phyloP scores from a whole-genome alignment of 805 yeast genomes.

The Kazachstania africana region DNA sequence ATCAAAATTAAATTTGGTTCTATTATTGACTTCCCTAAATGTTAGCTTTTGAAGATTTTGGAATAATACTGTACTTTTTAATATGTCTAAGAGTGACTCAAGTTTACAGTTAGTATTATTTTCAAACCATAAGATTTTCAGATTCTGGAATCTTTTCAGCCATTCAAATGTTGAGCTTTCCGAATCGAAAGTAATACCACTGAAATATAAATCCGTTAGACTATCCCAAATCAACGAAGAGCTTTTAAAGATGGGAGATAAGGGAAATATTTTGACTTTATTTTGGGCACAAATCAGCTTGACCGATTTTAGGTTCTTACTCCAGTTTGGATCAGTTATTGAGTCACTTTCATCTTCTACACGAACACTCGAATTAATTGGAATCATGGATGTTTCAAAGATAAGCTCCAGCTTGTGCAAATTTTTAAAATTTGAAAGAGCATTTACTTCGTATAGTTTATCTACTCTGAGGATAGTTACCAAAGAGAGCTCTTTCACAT shows the following conservation, averaged over 20 bases:
- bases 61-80: constrained; percentile 10
- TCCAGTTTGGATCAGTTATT: constrained; percentile 6
- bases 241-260: constrained; percentile 5
- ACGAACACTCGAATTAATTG: constrained; percentile 2
- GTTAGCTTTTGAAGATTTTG: constrained; percentile 13
- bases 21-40: constrained; percentile 16
- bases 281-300: constrained; percentile 14
- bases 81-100: constrained; percentile 8
- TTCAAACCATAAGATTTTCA: constrained; percentile 23
- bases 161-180: constrained; percentile 9
- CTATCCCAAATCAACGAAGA: constrained; percentile 1
- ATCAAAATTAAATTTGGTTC: neutral
- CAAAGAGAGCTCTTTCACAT: constrained; percentile 11
- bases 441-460: constrained; percentile 10
- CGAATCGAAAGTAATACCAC: constrained; percentile 11
- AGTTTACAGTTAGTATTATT: constrained; percentile 15
- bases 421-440: constrained; percentile 9
- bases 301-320: constrained; percentile 10
- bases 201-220: constrained; percentile 3
- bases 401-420: constrained; percentile 15
- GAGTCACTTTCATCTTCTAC: constrained; percentile 1
- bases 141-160: constrained; percentile 12
- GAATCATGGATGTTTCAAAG: constrained; percentile 9
- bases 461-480: constrained; percentile 12
- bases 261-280: constrained; percentile 11